A percentile compares a stretch with the other conserved stretches of the same genome.
phyloP scores from a whole-genome alignment of 495 filamentous ascomycete species.

The Cryomyces minteri region DNA sequence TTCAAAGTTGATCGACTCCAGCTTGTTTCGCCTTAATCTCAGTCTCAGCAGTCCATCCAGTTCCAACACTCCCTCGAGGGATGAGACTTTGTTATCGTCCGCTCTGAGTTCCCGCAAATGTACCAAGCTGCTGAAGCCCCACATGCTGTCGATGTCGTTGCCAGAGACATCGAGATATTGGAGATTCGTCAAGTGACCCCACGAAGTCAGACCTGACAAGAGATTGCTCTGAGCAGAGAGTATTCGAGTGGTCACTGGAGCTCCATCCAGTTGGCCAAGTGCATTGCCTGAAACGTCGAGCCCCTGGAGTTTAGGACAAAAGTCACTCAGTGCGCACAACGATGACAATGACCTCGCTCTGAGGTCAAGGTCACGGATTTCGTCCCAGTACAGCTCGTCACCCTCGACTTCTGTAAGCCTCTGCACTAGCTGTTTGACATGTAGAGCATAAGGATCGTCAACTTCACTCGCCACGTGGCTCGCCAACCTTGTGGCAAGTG shows the following conservation, averaged over 20 bases:
- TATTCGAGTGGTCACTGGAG: constrained; percentile 48
- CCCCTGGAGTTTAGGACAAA: constrained; percentile 61
- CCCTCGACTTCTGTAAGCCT: constrained; percentile 78
- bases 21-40: constrained; percentile 48
- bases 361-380: constrained; percentile 59
- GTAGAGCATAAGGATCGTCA: constrained; percentile 48
- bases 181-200: constrained; percentile 68
- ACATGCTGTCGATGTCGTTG: constrained; percentile 63
- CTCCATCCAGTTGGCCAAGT: constrained; percentile 63
- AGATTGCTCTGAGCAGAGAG: constrained; percentile 55
- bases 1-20: constrained; percentile 53
- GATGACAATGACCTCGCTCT: constrained; percentile 55
- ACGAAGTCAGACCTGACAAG: constrained; percentile 67
- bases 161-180: constrained; percentile 84
- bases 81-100: constrained; percentile 64
- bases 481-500: no score
- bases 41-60: constrained; percentile 67
- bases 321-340: constrained; percentile 68
- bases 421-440: constrained; percentile 59
- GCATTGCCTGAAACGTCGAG: constrained; percentile 76
- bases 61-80: constrained; percentile 58
- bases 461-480: constrained; percentile 6
- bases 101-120: constrained; percentile 68
- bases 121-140: constrained; percentile 53
- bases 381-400: constrained; percentile 89